These are phyloP conservation scores for Ensete glaucum DNA, from an alignment of 176 grass and related monocot genomes.

Conservation along the genomic window DNA sequence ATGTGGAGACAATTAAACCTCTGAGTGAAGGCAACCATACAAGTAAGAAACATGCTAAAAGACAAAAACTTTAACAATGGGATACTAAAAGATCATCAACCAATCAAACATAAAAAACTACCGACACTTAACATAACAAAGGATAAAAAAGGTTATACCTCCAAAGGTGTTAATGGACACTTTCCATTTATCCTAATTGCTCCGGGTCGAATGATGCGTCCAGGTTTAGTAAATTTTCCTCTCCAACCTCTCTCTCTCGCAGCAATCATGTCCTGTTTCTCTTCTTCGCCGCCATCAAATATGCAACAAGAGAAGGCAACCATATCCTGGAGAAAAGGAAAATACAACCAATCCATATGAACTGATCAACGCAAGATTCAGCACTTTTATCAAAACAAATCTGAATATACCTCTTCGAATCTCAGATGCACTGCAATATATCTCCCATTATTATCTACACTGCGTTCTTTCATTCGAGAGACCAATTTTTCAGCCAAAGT, in stretches of 20 bases:
- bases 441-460: constrained; percentile 52
- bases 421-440: constrained; percentile 91
- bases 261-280: constrained; percentile 74
- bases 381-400: not conserved
- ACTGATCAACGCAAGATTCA: not conserved
- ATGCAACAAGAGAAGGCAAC: constrained; percentile 97
- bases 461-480: constrained; percentile 84
- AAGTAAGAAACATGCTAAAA: too few relatives aligned
- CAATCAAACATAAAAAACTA: not conserved
- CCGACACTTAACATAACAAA: not conserved
- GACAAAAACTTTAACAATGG: not conserved
- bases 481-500: constrained; percentile 64
- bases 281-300: constrained; percentile 75
- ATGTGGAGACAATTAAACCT: not conserved
- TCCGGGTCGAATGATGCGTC: constrained; percentile 83
- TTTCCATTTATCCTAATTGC: constrained; percentile 92
- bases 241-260: constrained; percentile 95
- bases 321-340: constrained; percentile 73
- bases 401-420: constrained; percentile 80
- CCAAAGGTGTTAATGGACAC: constrained; percentile 95
- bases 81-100: not conserved
- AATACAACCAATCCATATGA: not conserved
- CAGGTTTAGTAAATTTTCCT: constrained; percentile 92
- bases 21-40: not conserved
- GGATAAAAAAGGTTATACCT: constrained; percentile 42